These are phyloP conservation scores for Penicillium palitans DNA, from an alignment of 2,329 filamentous ascomycete genomes.

Conservation along the genomic window DNA sequence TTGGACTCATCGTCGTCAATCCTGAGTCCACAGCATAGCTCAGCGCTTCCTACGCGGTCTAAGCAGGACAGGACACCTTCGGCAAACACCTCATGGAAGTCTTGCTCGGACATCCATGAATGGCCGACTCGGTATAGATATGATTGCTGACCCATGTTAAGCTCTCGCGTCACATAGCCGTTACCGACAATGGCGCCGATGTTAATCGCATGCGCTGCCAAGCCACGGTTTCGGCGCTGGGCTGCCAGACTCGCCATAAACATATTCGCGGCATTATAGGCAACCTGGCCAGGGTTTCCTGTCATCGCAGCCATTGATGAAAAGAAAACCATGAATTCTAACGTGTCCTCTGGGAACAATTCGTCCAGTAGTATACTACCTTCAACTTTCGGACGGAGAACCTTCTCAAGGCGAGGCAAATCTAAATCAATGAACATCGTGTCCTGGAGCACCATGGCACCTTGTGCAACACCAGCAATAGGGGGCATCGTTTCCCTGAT, in stretches of 20 bases:
- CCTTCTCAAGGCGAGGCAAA: slow-evolving; percentile 29
- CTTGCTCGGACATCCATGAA: slow-evolving; percentile 32
- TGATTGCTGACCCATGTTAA: slow-evolving; percentile 25
- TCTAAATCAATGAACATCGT: slow-evolving; percentile 33
- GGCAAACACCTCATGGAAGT: slow-evolving; percentile 34
- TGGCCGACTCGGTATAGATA: slow-evolving; percentile 26
- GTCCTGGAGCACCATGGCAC: slow-evolving; percentile 33
- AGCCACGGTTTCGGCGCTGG: slow-evolving; percentile 18
- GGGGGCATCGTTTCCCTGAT: slow-evolving; percentile 36
- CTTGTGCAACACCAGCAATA: slow-evolving; percentile 42
- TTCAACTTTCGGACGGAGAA: slow-evolving; percentile 38
- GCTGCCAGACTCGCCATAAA: slow-evolving; percentile 37
- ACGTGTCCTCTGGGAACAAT: slow-evolving; percentile 24
- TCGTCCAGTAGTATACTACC: slow-evolving; percentile 25
- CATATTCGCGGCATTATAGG: slow-evolving; percentile 43
- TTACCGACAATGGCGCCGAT: slow-evolving; percentile 25
- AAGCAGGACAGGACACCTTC: slow-evolving; percentile 31
- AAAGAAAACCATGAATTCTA: slow-evolving; percentile 49
- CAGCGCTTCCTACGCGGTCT: slow-evolving; percentile 9
- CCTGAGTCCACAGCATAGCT: slow-evolving; percentile 23
- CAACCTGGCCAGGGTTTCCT: slow-evolving; percentile 34
- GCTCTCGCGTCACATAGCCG: slow-evolving; percentile 20
- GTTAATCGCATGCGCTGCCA: slow-evolving; percentile 23
- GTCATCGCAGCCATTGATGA: slow-evolving; percentile 42
- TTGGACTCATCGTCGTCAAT: slow-evolving; percentile 28